Evolutionary conservation across 2,329 filamentous ascomycete species (phyloP).

Genomic region (Colletotrichum zoysiae): DNA sequence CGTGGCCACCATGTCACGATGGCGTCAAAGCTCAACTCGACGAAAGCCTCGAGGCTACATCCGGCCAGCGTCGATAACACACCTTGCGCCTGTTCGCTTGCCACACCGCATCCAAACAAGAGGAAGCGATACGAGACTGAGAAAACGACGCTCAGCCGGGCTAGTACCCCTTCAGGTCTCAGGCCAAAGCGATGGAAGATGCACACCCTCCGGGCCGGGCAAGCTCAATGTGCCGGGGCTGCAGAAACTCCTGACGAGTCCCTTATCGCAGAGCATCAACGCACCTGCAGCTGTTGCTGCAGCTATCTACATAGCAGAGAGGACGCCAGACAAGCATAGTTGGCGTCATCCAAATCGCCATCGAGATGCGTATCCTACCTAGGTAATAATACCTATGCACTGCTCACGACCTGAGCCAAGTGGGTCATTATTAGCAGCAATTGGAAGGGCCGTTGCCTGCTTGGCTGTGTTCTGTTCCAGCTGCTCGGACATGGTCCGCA

Average conservation of each 20-base stretch:
- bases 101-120: conserved; percentile 19
- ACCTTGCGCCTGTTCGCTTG: conserved; percentile 28
- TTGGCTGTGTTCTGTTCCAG: conserved; percentile 6
- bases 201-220: not conserved
- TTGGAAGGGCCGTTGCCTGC: not conserved
- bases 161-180: conserved; percentile 10
- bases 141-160: conserved; percentile 19
- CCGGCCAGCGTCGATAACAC: conserved; percentile 9
- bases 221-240: not conserved
- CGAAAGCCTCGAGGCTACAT: not conserved
- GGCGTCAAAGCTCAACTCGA: conserved; percentile 36
- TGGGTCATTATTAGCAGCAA: not conserved
- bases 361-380: not conserved
- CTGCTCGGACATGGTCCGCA: conserved; percentile 20
- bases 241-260: conserved; percentile 7
- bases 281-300: not conserved
- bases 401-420: not conserved
- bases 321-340: not conserved
- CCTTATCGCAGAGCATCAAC: not conserved
- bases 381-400: not conserved
- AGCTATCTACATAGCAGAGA: not conserved
- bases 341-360: not conserved
- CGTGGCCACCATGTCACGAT: conserved; percentile 24
- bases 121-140: conserved; percentile 34
- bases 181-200: conserved; percentile 23